These are phyloP conservation scores for Chrysochromulina parva DNA, from an alignment of 78 protist species.

Conservation along the genomic window DNA sequence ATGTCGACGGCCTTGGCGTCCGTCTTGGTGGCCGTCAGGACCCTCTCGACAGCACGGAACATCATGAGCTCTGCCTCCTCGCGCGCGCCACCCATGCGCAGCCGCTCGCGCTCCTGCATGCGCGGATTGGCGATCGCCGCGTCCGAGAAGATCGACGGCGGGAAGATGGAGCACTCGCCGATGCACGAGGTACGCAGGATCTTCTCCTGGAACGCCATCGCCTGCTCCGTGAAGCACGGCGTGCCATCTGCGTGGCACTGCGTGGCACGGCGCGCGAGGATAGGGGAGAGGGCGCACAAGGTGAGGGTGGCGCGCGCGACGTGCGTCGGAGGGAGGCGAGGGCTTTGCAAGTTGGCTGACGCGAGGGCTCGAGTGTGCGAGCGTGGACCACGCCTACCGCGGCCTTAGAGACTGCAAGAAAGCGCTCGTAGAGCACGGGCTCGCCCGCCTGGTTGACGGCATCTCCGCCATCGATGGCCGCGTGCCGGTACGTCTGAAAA, in stretches of 20 bases:
- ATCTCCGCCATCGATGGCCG: not conserved
- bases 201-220: constrained; percentile 12
- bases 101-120: not conserved
- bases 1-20: not conserved
- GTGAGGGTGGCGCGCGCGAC: too few species aligned
- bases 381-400: not conserved
- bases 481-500: not conserved
- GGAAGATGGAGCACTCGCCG: not conserved
- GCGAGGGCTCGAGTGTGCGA: too few species aligned
- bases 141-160: not conserved
- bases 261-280: not conserved
- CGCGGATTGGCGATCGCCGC: too few species aligned
- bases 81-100: not conserved
- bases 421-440: not conserved
- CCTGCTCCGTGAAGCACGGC: not conserved
- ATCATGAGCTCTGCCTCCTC: not conserved
- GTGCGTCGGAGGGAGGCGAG: too few species aligned
- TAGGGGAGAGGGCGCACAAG: too few species aligned
- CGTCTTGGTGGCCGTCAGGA: not conserved
- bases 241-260: not conserved
- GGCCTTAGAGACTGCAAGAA: not conserved
- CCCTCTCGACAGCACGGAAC: not conserved
- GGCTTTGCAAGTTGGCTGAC: too few species aligned
- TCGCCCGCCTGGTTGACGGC: not conserved
- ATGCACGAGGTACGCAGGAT: not conserved